Conservation (phyloP, 2,329 filamentous ascomycete species). For the Thielaviopsis euricoi region DNA sequence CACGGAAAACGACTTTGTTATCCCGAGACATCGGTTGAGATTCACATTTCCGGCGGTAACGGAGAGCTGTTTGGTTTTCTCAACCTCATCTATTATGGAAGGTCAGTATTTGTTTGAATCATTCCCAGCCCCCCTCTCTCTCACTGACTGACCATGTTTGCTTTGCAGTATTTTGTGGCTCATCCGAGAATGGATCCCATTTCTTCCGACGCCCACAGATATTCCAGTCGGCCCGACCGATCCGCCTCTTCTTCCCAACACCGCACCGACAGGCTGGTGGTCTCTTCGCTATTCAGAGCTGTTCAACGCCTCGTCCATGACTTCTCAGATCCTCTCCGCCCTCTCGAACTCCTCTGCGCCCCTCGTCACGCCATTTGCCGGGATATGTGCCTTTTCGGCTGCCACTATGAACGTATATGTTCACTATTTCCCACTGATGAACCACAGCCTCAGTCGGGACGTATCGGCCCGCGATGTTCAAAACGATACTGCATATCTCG, state of each 20-base stretch:
- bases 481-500: not conserved
- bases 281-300: constrained; percentile 21
- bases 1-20: constrained; percentile 23
- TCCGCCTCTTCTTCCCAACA: constrained; percentile 22
- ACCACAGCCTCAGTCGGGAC: constrained; percentile 18
- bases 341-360: not conserved
- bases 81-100: constrained; percentile 27
- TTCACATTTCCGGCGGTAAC: constrained; percentile 23
- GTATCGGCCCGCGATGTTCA: not conserved
- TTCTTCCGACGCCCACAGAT: constrained; percentile 21
- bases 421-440: constrained; percentile 25
- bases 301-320: constrained; percentile 17
- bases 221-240: constrained; percentile 24
- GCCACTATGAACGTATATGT: constrained; percentile 26
- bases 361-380: constrained; percentile 25
- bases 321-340: not conserved
- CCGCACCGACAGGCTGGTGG: constrained; percentile 25
- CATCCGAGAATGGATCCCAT: constrained; percentile 27
- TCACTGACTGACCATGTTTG: not conserved
- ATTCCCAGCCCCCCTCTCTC: not conserved
- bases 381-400: constrained; percentile 29
- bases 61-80: constrained; percentile 27
- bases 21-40: constrained; percentile 21
- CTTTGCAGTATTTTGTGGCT: constrained; percentile 24
- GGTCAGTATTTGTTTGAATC: constrained; percentile 16